Conservation (phyloP, 345 rosid genomes). For the Gossypium stocksii region DNA sequence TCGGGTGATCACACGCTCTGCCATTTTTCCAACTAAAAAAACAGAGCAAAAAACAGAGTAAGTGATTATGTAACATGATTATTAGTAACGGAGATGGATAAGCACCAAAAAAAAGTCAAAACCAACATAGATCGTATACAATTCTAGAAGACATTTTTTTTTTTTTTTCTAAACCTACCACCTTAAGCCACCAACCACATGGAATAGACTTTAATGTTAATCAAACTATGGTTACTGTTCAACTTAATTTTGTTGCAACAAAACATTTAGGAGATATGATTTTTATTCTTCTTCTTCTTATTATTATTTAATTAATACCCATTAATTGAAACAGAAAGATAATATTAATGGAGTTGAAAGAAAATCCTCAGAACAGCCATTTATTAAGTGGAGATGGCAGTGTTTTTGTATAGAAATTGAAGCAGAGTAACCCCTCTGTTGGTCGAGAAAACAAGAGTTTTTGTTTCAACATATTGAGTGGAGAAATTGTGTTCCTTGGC, state of each 20-base stretch:
- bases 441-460: neutral
- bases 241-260: neutral
- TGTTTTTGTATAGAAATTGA: neutral
- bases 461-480: neutral
- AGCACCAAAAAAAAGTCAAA: slow-evolving; percentile 18
- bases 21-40: slow-evolving; percentile 35
- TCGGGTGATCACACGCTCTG: slow-evolving; percentile 48
- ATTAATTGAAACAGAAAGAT: neutral
- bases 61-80: neutral
- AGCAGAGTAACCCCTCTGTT: neutral
- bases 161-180: slow-evolving; percentile 26
- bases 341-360: neutral
- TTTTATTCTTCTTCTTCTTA: too few relatives aligned
- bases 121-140: neutral
- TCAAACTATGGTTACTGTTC: neutral
- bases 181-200: slow-evolving; percentile 24
- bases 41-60: slow-evolving; percentile 10
- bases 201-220: neutral
- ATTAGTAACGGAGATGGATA: neutral
- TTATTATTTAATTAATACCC: neutral
- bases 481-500: neutral
- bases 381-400: neutral
- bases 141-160: slow-evolving; percentile 22
- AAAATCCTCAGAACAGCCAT: neutral
- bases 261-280: too few relatives aligned